These are phyloP conservation scores for Phyllosticta citrichinensis DNA, from an alignment of 2,329 filamentous ascomycete species.

Conservation along the genomic window DNA sequence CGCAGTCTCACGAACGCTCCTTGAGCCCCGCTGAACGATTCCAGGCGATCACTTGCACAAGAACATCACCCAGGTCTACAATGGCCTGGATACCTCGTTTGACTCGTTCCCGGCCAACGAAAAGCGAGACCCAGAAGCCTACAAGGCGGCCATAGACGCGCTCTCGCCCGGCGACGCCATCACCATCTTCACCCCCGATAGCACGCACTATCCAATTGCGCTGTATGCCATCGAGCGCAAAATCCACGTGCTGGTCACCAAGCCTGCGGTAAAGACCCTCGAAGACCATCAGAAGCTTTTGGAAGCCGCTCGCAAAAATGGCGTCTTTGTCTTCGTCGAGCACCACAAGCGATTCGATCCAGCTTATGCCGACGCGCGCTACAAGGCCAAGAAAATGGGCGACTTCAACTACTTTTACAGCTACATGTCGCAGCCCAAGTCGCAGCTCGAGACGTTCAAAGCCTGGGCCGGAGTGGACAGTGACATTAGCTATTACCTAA, in stretches of 20 bases:
- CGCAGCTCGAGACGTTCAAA: slow-evolving; percentile 86
- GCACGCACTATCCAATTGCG: slow-evolving; percentile 85
- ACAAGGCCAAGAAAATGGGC: slow-evolving; percentile 64
- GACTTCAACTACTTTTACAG: slow-evolving; percentile 99
- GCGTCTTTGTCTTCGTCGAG: slow-evolving; percentile 86
- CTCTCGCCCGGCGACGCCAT: slow-evolving; percentile 76
- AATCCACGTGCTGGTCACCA: slow-evolving; percentile 87
- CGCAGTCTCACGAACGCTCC: slow-evolving; percentile 12
- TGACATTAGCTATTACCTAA: slow-evolving; percentile 93
- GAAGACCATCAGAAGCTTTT: slow-evolving; percentile 70
- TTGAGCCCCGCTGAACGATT: not conserved
- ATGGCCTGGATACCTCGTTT: slow-evolving; percentile 78
- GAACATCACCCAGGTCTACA: slow-evolving; percentile 84
- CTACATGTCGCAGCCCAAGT: slow-evolving; percentile 92
- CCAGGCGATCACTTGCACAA: slow-evolving; percentile 70
- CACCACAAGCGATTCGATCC: slow-evolving; percentile 96
- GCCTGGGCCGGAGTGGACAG: slow-evolving; percentile 86
- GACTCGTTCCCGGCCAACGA: slow-evolving; percentile 70
- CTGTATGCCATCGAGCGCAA: slow-evolving; percentile 81
- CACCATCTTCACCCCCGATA: slow-evolving; percentile 92
- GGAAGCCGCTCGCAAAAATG: slow-evolving; percentile 58
- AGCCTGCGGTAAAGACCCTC: slow-evolving; percentile 81
- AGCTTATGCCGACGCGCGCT: slow-evolving; percentile 78
- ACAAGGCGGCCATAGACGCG: slow-evolving; percentile 80
- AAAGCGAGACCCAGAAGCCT: slow-evolving; percentile 64